Evolutionary conservation across 2,329 filamentous ascomycete species (phyloP).

Genomic region (Botrytis galanthina): DNA sequence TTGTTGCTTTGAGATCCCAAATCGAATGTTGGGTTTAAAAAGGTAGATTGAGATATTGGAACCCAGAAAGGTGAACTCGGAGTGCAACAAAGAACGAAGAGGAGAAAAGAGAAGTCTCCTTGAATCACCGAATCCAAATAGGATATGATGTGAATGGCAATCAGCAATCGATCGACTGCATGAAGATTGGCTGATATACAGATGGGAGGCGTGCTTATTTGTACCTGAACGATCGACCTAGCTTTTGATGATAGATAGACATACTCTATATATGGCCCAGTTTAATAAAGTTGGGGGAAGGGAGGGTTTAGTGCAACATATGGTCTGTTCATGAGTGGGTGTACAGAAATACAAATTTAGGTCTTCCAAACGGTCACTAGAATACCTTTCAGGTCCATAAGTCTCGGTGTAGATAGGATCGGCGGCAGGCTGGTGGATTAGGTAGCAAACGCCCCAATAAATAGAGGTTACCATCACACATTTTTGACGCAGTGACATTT

Average conservation of each 20-base stretch:
- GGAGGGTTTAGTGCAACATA: neutral
- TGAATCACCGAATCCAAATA: neutral
- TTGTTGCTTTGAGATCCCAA: conserved; percentile 5
- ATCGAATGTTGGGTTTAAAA: neutral
- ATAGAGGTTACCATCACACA: neutral
- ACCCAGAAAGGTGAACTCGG: neutral
- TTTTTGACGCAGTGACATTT: neutral
- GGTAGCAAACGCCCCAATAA: neutral
- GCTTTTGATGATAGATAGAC: neutral
- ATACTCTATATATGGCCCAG: neutral
- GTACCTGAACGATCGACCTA: conserved; percentile 6
- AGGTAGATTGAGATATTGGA: neutral
- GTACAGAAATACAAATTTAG: neutral
- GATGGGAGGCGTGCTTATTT: conserved; percentile 1
- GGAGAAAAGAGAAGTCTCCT: neutral
- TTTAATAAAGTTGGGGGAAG: neutral
- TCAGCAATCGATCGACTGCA: neutral
- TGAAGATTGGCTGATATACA: neutral
- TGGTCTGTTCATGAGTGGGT: neutral
- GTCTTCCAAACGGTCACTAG: neutral
- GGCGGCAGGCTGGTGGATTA: neutral
- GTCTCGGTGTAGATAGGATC: neutral
- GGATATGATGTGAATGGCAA: neutral
- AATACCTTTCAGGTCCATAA: neutral
- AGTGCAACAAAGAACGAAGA: neutral